These are phyloP conservation scores for Orbilia oligospora DNA, from an alignment of 2,329 filamentous ascomycete genomes.

Conservation along the genomic window DNA sequence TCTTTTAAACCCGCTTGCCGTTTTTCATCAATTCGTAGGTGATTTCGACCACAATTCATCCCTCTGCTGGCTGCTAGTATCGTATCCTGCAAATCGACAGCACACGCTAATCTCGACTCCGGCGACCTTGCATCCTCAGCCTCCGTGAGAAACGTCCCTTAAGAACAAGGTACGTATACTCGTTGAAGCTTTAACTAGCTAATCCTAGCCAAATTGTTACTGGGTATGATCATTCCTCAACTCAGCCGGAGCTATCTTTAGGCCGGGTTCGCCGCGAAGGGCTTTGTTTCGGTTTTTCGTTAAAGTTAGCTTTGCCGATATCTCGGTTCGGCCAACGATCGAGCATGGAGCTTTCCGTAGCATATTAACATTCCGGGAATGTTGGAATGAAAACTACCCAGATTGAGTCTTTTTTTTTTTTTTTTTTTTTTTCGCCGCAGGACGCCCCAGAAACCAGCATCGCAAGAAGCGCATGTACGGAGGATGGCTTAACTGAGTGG, in stretches of 20 bases:
- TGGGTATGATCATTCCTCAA: constrained; percentile 25
- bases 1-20: constrained; percentile 24
- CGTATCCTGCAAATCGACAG: constrained; percentile 41
- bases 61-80: constrained; percentile 10
- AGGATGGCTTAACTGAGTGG: constrained; percentile 44
- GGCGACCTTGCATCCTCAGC: constrained; percentile 54
- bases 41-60: constrained; percentile 17
- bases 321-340: constrained; percentile 37
- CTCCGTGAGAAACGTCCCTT: constrained; percentile 17
- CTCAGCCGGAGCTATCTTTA: constrained; percentile 49
- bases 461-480: constrained; percentile 14
- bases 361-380: constrained; percentile 43
- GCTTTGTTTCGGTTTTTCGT: constrained; percentile 45
- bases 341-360: constrained; percentile 6
- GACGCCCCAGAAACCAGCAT: constrained; percentile 15
- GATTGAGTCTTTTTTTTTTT: constrained; percentile 2
- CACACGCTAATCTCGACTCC: constrained; percentile 48
- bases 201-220: constrained; percentile 40
- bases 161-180: constrained; percentile 33
- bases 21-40: constrained; percentile 13
- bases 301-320: constrained; percentile 22
- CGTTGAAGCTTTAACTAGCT: constrained; percentile 32
- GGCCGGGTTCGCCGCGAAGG: constrained; percentile 12
- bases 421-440: constrained; percentile 23
- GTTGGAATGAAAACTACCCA: constrained; percentile 35